Percentiles rank a stretch among this genome's conserved stretches.
Evolutionary conservation across 2,329 filamentous ascomycete species (phyloP).

Genomic region (Septoria linicola): DNA sequence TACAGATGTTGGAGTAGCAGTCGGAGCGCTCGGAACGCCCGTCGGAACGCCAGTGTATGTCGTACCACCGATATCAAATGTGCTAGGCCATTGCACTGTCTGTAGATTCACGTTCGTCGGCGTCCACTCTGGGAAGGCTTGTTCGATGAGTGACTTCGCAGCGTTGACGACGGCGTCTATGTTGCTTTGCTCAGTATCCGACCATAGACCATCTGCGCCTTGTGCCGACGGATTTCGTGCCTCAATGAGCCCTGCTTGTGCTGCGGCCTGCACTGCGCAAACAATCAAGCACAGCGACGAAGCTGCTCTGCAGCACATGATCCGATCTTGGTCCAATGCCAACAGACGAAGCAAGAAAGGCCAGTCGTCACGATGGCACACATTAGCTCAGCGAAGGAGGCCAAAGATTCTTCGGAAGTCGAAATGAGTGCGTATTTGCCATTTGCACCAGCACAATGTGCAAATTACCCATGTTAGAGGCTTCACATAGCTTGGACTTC

Average conservation of each 20-base stretch:
- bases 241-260: not conserved
- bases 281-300: not conserved
- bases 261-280: not conserved
- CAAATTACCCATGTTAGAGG: slow-evolving; percentile 4
- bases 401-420: not conserved
- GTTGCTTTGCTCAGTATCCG: slow-evolving; percentile 1
- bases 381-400: not conserved
- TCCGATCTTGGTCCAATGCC: not conserved
- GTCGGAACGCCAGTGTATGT: slow-evolving; percentile 8
- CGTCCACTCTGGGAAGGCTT: slow-evolving; percentile 3
- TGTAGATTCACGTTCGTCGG: slow-evolving; percentile 5
- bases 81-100: slow-evolving; percentile 11
- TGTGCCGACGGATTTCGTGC: not conserved
- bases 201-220: slow-evolving; percentile 3
- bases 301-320: slow-evolving; percentile 8
- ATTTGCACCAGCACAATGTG: slow-evolving; percentile 1
- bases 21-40: not conserved
- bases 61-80: slow-evolving; percentile 7
- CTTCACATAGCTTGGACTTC: not conserved
- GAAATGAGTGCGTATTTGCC: not conserved
- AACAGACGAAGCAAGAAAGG: slow-evolving; percentile 4
- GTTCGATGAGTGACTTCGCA: slow-evolving; percentile 2
- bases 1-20: not conserved
- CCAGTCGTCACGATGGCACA: slow-evolving; percentile 1
- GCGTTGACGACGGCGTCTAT: slow-evolving; percentile 10